Base-by-base conservation (phyloP, 192 early-diverging fungal genomes). In the Coemansia furcata region DNA sequence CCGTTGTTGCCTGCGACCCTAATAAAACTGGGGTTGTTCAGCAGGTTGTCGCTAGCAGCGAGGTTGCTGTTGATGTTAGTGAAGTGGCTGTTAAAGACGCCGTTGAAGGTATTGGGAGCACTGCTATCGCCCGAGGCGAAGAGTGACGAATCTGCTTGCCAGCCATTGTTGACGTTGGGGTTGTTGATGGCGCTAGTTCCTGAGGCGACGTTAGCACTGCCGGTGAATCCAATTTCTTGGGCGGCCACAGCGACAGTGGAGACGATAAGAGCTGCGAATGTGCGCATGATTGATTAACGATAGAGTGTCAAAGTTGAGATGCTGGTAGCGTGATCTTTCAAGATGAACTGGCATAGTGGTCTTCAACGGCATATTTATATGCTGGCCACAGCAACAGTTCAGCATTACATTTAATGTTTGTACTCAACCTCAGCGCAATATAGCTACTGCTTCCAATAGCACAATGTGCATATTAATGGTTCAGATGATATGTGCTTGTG, bases 151-250 rank as follows among this genome's bases (percentile, higher is more conserved):
- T 73, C 76, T 9, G 52, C 30, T 35, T 73, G 67, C 36, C 68
- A 44, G 29, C 71, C 76, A 29, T 78, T 79, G 65, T 79, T 79
- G 30, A 71, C 52, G 21, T 74, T 74, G 11, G 77, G 67, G 15
- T 60, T 54, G 58, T 71, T 50, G 26, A 79, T 74, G 3, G 72
- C 77, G 44, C 42, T 74, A 40, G 62, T 46, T 1, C 77, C 77
- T 2, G 72, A 33, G 26, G 68, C 38, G 5, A 71, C 62, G 10
- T 44, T 65, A 47, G 68, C 5, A 3, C 66, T 72, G 26, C 57
- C 63, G 1, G 68, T 32, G 17, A 67, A 63, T 29, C 72, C 71
- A 19, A 79, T 65, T 17, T 79, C 60, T 58, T 79, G 77, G 29
- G 72, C 67, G n/a, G 62, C 47, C 15, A 60, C 67, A n/a, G 63